Evolutionary conservation across 2,329 filamentous ascomycete species (phyloP).

Genomic region (Ilyonectria destructans): DNA sequence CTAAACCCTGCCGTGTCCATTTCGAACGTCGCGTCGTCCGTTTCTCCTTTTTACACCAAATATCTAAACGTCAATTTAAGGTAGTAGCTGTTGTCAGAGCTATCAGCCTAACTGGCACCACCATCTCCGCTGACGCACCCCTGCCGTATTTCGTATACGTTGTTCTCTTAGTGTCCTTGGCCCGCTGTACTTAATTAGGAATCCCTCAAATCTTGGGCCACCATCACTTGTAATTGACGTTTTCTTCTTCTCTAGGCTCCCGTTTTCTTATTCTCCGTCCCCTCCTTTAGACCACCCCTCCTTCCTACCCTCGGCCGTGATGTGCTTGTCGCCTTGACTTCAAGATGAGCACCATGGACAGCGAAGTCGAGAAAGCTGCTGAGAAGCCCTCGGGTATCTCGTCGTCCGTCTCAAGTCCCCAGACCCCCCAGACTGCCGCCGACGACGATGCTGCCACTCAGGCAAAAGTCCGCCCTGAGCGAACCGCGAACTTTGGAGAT

Average conservation of each 20-base stretch:
- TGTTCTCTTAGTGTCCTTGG: slow-evolving; percentile 11
- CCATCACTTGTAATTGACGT: not conserved
- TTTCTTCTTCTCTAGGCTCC: not conserved
- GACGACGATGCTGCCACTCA: slow-evolving; percentile 52
- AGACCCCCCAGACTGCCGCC: slow-evolving; percentile 19
- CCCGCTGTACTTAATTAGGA: not conserved
- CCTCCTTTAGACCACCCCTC: not conserved
- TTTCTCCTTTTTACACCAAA: not conserved
- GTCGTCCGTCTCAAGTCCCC: slow-evolving; percentile 21
- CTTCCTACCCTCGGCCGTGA: slow-evolving; percentile 5
- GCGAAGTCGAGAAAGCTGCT: slow-evolving; percentile 22
- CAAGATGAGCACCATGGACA: slow-evolving; percentile 38
- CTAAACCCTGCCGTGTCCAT: not conserved
- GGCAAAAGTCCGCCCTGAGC: slow-evolving; percentile 59
- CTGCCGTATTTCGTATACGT: slow-evolving; percentile 35
- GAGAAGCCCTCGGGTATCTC: slow-evolving; percentile 38
- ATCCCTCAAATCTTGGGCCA: slow-evolving; percentile 17
- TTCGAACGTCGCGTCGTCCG: not conserved
- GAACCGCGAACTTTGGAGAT: slow-evolving; percentile 63
- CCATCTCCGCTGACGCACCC: slow-evolving; percentile 2
- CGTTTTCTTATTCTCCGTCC: not conserved
- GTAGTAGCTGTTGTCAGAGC: not conserved
- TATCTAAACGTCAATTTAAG: not conserved
- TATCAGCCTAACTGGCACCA: not conserved
- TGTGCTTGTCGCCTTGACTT: slow-evolving; percentile 6